These are phyloP conservation scores for Penicillium mononematosum DNA, from an alignment of 495 filamentous ascomycete genomes.

Conservation along the genomic window DNA sequence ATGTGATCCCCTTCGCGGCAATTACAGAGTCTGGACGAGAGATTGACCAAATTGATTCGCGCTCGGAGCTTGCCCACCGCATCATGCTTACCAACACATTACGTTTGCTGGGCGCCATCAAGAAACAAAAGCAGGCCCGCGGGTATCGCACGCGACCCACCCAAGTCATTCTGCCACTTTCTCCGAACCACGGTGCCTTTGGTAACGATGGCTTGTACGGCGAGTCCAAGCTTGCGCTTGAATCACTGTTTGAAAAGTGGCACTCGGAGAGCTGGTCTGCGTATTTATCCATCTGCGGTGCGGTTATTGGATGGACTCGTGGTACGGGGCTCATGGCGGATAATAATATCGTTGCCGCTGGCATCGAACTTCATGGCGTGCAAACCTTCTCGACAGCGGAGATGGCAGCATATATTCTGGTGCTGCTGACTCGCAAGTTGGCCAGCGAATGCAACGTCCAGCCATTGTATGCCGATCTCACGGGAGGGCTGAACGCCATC, in stretches of 20 bases:
- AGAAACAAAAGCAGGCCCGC: slow-evolving; percentile 29
- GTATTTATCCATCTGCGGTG: slow-evolving; percentile 67
- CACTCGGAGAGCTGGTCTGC: slow-evolving; percentile 94
- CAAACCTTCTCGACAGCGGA: slow-evolving; percentile 95
- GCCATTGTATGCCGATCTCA: slow-evolving; percentile 89
- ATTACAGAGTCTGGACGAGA: slow-evolving; percentile 22
- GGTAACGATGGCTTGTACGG: slow-evolving; percentile 94
- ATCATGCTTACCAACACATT: slow-evolving; percentile 25
- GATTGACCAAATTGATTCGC: slow-evolving; percentile 21
- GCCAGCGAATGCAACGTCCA: slow-evolving; percentile 89
- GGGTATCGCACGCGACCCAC: slow-evolving; percentile 89
- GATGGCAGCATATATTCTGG: slow-evolving; percentile 95
- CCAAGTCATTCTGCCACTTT: slow-evolving; percentile 90
- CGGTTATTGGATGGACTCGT: slow-evolving; percentile 96
- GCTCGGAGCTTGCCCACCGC: slow-evolving; percentile 25
- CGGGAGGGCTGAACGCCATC: slow-evolving; percentile 90
- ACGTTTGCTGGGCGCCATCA: slow-evolving; percentile 17
- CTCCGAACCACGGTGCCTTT: slow-evolving; percentile 94
- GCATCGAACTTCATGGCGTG: slow-evolving; percentile 88
- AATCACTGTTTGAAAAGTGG: slow-evolving; percentile 95
- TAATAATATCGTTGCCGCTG: slow-evolving; percentile 93
- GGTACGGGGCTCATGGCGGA: slow-evolving; percentile 93
- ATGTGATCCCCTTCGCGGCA: slow-evolving; percentile 31
- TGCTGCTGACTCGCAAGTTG: slow-evolving; percentile 88
- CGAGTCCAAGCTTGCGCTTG: slow-evolving; percentile 84